Percentiles rank a stretch among this genome's conserved stretches.
These are phyloP conservation scores for Pseudopyricularia cyperi DNA, from an alignment of 2,329 filamentous ascomycete species.

Conservation along the genomic window DNA sequence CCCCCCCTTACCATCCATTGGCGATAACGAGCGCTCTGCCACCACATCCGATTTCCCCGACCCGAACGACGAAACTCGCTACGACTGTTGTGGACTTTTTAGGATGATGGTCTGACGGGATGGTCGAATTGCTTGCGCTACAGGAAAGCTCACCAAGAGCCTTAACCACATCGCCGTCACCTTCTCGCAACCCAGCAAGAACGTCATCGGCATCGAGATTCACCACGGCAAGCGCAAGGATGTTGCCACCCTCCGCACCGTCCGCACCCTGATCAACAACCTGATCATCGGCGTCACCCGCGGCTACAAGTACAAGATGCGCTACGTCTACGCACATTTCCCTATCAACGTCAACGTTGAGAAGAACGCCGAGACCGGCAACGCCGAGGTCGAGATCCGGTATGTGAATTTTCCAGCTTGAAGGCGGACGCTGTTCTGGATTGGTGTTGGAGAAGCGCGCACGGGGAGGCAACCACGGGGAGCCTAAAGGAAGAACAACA, in stretches of 20 bases:
- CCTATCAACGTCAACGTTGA: constrained; percentile 99
- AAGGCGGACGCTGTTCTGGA: too few relatives aligned
- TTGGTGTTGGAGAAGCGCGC: too few relatives aligned
- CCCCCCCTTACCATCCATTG: constrained; percentile 1
- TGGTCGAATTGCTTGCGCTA: constrained; percentile 7
- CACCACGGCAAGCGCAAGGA: constrained; percentile 98
- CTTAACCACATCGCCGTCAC: constrained; percentile 92
- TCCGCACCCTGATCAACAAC: constrained; percentile 98
- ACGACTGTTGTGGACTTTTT: neutral
- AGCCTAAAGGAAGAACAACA: too few relatives aligned
- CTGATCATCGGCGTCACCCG: constrained; percentile 96
- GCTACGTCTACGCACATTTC: constrained; percentile 99
- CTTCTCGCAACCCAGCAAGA: constrained; percentile 79
- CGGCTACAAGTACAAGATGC: constrained; percentile 99
- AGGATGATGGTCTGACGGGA: constrained; percentile 1
- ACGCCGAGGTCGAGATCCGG: constrained; percentile 93
- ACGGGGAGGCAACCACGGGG: too few relatives aligned
- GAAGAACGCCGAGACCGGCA: constrained; percentile 83
- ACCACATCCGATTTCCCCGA: neutral
- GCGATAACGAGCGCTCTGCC: neutral
- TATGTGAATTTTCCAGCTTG: constrained; percentile 29
- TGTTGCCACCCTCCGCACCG: constrained; percentile 93
- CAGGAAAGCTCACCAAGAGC: constrained; percentile 93
- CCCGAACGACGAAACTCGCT: neutral
- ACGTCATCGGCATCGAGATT: constrained; percentile 89